Evolutionary conservation across 495 filamentous ascomycete genomes (phyloP).

Genomic region (Lasiosphaeris hirsuta): DNA sequence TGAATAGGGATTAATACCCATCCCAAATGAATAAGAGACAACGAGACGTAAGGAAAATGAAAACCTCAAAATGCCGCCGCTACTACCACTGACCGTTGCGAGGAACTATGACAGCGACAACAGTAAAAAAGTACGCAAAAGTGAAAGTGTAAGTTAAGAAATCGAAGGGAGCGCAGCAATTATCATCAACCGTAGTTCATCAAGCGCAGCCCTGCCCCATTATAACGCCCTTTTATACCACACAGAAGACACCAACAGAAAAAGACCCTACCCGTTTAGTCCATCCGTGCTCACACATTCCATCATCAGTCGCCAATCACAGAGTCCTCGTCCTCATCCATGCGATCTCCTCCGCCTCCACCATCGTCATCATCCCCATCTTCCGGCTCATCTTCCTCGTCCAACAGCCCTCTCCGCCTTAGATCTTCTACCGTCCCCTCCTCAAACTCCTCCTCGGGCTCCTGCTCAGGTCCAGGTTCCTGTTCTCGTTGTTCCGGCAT

Average conservation of each 20-base stretch:
- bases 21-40: neutral
- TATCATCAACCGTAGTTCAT: no score
- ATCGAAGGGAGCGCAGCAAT: no score
- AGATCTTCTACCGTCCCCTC: slow-evolving; percentile 60
- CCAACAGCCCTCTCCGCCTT: slow-evolving; percentile 56
- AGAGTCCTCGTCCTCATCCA: slow-evolving; percentile 62
- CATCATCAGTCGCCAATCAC: slow-evolving; percentile 58
- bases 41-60: neutral
- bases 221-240: neutral
- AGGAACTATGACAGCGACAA: neutral
- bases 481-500: slow-evolving; percentile 37
- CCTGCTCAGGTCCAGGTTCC: slow-evolving; percentile 44
- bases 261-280: neutral
- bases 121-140: neutral
- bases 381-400: slow-evolving; percentile 38
- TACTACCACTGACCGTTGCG: neutral
- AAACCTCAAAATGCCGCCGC: neutral
- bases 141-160: neutral
- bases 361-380: slow-evolving; percentile 43
- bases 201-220: no score
- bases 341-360: slow-evolving; percentile 25
- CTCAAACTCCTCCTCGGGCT: slow-evolving; percentile 39
- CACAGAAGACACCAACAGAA: neutral
- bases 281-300: neutral
- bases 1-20: no score